Conservation (phyloP, 2,329 filamentous ascomycete genomes). For the Tricladium varicosporioides region DNA sequence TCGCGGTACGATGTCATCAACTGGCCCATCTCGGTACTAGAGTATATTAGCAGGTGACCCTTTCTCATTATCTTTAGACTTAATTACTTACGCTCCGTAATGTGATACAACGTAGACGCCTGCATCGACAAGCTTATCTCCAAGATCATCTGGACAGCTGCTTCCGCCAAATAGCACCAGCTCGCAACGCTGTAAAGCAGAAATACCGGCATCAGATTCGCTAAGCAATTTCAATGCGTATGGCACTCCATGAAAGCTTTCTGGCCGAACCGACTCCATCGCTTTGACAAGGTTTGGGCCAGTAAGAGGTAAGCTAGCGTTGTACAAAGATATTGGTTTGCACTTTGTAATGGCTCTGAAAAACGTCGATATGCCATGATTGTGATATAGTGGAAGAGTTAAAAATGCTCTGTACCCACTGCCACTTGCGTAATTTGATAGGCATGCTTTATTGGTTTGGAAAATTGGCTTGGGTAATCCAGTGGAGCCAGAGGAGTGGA, state of each 20-base stretch:
- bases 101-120: conserved; percentile 56
- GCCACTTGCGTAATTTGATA: conserved; percentile 39
- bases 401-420: conserved; percentile 14
- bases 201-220: conserved; percentile 55
- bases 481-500: conserved; percentile 46
- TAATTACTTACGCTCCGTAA: conserved; percentile 53
- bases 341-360: conserved; percentile 50
- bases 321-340: conserved; percentile 52
- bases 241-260: conserved; percentile 60
- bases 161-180: conserved; percentile 58
- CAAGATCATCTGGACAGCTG: conserved; percentile 56
- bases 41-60: no score
- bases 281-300: conserved; percentile 44
- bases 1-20: conserved; percentile 56
- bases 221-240: conserved; percentile 62
- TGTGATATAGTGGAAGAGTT: conserved; percentile 57
- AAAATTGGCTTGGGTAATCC: conserved; percentile 63
- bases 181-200: conserved; percentile 43
- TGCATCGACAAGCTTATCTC: conserved; percentile 47
- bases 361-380: conserved; percentile 54
- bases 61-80: no score
- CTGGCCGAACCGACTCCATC: conserved; percentile 42
- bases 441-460: conserved; percentile 49
- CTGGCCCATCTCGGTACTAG: conserved; percentile 55
- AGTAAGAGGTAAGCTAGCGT: conserved; percentile 53